Evolutionary conservation across 495 filamentous ascomycete genomes (phyloP).

Genomic region (Podospora didyma): DNA sequence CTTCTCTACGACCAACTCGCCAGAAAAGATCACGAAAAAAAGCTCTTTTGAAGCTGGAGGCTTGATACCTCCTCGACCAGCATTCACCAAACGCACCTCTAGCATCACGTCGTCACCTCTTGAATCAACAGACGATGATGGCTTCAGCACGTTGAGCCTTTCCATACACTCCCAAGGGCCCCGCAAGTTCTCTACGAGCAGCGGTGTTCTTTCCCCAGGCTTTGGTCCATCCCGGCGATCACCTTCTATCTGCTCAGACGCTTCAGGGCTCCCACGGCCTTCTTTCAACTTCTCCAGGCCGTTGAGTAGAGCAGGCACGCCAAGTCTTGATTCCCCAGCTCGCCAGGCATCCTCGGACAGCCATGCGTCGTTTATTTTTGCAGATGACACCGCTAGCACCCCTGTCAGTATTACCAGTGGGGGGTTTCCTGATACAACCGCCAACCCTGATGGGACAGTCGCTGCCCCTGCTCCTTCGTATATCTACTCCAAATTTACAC

Average conservation of each 20-base stretch:
- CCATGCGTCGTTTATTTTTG: conserved; percentile 55
- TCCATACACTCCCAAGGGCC: conserved; percentile 42
- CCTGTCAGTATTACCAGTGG: conserved; percentile 63
- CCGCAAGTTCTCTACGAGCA: conserved; percentile 66
- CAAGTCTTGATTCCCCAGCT: conserved; percentile 55
- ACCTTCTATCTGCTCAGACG: conserved; percentile 78
- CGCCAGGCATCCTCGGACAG: conserved; percentile 59
- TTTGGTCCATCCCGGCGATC: conserved; percentile 59
- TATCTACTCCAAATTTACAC: conserved; percentile 74
- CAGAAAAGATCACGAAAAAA: conserved; percentile 35
- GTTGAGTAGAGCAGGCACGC: conserved; percentile 70
- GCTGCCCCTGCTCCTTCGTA: conserved; percentile 59
- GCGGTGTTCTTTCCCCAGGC: conserved; percentile 56
- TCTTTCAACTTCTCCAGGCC: conserved; percentile 93
- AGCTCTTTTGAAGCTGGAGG: conserved; percentile 35
- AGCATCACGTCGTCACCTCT: conserved; percentile 44
- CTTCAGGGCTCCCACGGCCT: conserved; percentile 60
- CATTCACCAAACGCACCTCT: conserved; percentile 44
- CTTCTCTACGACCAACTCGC: conserved; percentile 25
- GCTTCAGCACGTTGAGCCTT: conserved; percentile 28
- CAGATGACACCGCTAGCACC: conserved; percentile 57
- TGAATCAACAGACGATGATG: conserved; percentile 37
- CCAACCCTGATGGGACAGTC: conserved; percentile 29
- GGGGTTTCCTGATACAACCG: conserved; percentile 45
- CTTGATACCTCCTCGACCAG: conserved; percentile 39